Evolutionary conservation across 1,284 basidiomycete species (phyloP), one percentile per base, ranked within the genome.

Genomic region (Ustilago nuda): DNA sequence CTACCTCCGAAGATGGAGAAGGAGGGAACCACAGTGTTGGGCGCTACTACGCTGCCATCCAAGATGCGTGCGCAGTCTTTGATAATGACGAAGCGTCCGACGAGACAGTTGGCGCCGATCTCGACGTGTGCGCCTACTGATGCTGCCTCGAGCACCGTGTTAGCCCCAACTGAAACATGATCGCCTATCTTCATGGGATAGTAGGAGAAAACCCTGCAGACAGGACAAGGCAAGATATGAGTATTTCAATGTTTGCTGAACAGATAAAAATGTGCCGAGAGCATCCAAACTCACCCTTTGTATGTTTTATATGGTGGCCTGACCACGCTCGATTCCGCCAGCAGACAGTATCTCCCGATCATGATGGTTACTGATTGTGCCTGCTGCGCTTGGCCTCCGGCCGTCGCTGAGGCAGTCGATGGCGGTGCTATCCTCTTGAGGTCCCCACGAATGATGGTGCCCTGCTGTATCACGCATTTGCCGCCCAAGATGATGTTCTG

Each of bases 131-230:
- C 93, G 1, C 97, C 97, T 37, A 99, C 94, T 2, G 92, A 92
- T 0, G 95, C 95, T 1, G 97, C 96, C 87, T 99, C 95, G 15
- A 99, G 90, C 59, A 99, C 91, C 35, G 91, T 91, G 69, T 91
- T 90, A 17, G 92, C 90, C 5, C 96, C 97, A 56, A 99, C 93
- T 70, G 94, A 92, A 32, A 98, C 96, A 84, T 94, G 92, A 87
- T 99, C 95, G 2, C 94, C 93, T 33, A 99, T 91, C 85, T 96
- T 95, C 91, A 98, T 94, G 2, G 97, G 96, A 83, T 98, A 98
- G 87, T 97, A 98, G 80, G 97, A 98, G 89, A 97, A 98, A 66
- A 91, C 91, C 57, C 81, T 80, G 68, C 3, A 13, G 9, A 50
- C 12, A 19, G 15, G 41, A 45, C 12, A 17, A 30, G 27, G 37